phyloP scores from a whole-genome alignment of 2,329 filamentous ascomycete genomes.

The Penicillium sp. region DNA sequence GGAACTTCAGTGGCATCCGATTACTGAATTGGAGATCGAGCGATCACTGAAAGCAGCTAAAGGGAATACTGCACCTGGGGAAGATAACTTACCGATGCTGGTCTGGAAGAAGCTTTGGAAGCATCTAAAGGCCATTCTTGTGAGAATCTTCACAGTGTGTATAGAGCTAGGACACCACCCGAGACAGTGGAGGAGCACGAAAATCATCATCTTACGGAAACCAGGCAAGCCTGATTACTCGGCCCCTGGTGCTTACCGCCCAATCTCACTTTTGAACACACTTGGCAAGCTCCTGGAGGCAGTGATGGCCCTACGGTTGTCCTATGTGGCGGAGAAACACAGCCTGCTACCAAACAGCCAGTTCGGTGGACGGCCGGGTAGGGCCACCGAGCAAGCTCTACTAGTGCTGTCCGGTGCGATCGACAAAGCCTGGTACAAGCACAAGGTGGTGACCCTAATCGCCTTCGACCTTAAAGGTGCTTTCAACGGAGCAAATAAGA shows the following conservation, averaged over 20 bases:
- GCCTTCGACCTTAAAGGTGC: background rate
- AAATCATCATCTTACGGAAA: background rate
- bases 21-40: background rate
- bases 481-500: background rate
- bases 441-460: background rate
- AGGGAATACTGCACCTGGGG: constrained; percentile 12
- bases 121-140: background rate
- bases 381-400: constrained; percentile 24
- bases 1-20: background rate
- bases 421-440: background rate
- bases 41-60: constrained; percentile 6
- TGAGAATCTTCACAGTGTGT: background rate
- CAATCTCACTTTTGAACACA: background rate
- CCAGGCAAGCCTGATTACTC: background rate
- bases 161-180: constrained; percentile 5
- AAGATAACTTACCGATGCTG: constrained; percentile 16
- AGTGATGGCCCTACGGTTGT: constrained; percentile 22
- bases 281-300: background rate
- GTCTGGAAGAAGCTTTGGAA: constrained; percentile 12
- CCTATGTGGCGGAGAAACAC: constrained; percentile 19
- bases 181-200: background rate
- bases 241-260: background rate
- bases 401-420: constrained; percentile 23
- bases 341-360: constrained; percentile 24
- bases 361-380: constrained; percentile 23